Evolutionary conservation across 75 land plant genomes (phyloP), one percentile per base, ranked within the genome.

Genomic region (Sequoia sempervirens): DNA sequence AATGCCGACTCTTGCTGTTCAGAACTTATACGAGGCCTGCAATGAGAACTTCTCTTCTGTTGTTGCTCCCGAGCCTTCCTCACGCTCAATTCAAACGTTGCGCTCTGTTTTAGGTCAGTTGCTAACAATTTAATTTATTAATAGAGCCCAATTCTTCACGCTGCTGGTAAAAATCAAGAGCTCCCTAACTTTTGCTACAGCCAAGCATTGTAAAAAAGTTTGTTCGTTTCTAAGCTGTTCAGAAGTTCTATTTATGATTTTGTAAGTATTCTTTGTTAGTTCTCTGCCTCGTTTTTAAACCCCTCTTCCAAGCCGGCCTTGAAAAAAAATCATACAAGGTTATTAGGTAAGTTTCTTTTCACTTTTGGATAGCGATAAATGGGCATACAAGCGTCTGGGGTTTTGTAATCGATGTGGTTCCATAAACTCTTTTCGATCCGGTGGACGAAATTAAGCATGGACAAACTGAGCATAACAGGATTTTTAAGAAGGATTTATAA

Each of bases 1-100:
- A 46, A 84, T 84, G 83, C 47, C 86, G 45, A 53, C 75, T 52
- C 17, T 2, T 13, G 45, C 69, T 17, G 91, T 92, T 43, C 91
- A 90, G 91, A 90, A 36, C 79, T 87, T 92, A 7, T 92, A 61
- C 73, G 81, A 87, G 18, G 87, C 90, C 14, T 92, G 93, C 89
- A 88, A 86, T 85, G 89, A 87, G 36, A 89, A 86, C 10, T 92
- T 90, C 84, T 83, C 86, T 15, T 53, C 61, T 47, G 83, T 81
- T 17, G 23, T 90, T 53, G 90, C 88, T 18, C 4, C 84, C 36
- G 88, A 90, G 38, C 89, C 90, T 4, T 41, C 90, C 20, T 80
- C 90, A 2, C 85, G 83, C 0, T 84, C 85, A n/a, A 84, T 92
- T 69, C 84, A 85, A 5, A 82, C 75, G 23, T 43, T 92, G 32